Base-by-base conservation (phyloP, 139 green algal genomes). In the Picochlorum sp. region DNA sequence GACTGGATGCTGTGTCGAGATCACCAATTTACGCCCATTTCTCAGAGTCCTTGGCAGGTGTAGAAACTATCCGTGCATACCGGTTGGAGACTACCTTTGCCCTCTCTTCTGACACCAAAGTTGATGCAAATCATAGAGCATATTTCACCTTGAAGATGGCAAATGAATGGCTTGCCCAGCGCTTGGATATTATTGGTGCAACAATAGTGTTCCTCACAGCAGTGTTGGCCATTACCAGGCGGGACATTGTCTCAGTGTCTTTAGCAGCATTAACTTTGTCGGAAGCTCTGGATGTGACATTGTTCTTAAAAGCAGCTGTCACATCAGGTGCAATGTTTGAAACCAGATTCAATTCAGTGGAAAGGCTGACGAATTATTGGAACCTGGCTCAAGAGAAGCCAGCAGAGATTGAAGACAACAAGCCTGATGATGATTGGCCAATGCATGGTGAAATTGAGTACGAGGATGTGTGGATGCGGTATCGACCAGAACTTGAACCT, bases 301-400 rank as follows among this genome's bases (percentile, higher is more conserved):
- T 79, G 52, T 88, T 89, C 80, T 77, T 97, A 9, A 95, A 90
- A 73, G 82, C 87, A 30, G 75, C 81, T 21, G 89, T 95, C 30
- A 86, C 78, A 26, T 87, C 83, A 49, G 80, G 81, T 8, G 84
- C 85, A 52, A 86, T 88, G 80, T 84, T 87, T 21, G 90, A 96
- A 80, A 76, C 78, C 11, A 79, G 94, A 52, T 91, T 97, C 80
- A 97, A 97, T 80, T 84, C 79, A 5, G 91, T 97, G 34, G 91
- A 97, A 78, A 80, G 91, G 8, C 82, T 97, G n/a, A 62, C 84
- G 30, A 72, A 84, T 62, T 96, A 95, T 74, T 70, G 61, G 49
- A 15, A 62, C 26, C 69, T 87, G 56, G 64, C 69, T 1, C 72
- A 76, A 21, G 80, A 87, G 71, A 72, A 74, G 34, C 49, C 49